These are phyloP conservation scores for Williopsis jadinii DNA, from an alignment of 1,139 yeast genomes.

Conservation along the genomic window DNA sequence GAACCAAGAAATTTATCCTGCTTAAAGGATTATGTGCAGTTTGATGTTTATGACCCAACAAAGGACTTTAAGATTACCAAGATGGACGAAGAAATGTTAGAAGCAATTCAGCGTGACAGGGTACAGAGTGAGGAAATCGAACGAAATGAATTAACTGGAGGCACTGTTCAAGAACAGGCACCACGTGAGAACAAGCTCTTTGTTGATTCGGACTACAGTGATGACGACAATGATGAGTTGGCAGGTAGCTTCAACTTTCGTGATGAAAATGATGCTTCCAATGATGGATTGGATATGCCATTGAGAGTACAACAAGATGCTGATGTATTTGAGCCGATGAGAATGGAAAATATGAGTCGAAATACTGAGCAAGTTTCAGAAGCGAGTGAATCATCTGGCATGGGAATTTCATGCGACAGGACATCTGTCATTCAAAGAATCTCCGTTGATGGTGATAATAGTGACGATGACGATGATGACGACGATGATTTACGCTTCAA, in stretches of 20 bases:
- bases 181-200: constrained; percentile 6
- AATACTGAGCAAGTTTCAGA: too few species aligned
- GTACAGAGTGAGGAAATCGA: neutral
- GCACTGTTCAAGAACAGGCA: neutral
- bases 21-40: constrained; percentile 20
- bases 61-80: constrained; percentile 5
- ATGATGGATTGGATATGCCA: constrained; percentile 22
- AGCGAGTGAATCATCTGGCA: too few species aligned
- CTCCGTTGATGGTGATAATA: neutral
- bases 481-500: constrained; percentile 32
- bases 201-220: constrained; percentile 11
- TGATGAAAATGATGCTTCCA: constrained; percentile 6
- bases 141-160: neutral
- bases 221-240: constrained; percentile 13
- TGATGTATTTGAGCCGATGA: too few species aligned
- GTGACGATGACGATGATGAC: constrained; percentile 25
- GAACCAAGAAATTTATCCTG: constrained; percentile 15
- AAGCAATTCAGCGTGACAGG: constrained; percentile 5
- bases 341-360: too few species aligned
- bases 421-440: too few species aligned
- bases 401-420: too few species aligned
- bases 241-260: constrained; percentile 11
- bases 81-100: constrained; percentile 12
- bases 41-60: constrained; percentile 13
- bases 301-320: too few species aligned